Conservation (phyloP, 208 protist genomes). For the Trichomonas vaginalis region DNA sequence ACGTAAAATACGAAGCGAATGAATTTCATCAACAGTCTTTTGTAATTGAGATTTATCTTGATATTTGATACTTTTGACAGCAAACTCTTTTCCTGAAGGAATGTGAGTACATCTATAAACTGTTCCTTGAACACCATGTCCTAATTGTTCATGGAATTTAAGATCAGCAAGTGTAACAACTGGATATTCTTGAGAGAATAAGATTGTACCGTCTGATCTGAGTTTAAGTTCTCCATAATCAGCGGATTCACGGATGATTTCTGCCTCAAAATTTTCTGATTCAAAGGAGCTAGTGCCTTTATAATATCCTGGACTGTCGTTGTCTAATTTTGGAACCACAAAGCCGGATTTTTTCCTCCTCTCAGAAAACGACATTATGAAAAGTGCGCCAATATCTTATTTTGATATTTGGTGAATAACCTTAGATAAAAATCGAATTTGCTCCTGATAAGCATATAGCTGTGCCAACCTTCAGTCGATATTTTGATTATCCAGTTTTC, state of each 20-base stretch:
- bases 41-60: neutral
- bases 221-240: neutral
- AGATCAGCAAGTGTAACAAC: neutral
- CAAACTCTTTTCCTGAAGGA: neutral
- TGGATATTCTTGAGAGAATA: neutral
- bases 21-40: neutral
- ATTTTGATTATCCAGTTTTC: too few species aligned
- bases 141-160: neutral
- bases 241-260: neutral
- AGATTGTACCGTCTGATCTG: neutral
- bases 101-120: neutral
- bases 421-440: too few species aligned
- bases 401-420: too few species aligned
- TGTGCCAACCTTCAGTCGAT: too few species aligned
- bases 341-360: neutral
- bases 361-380: neutral
- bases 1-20: neutral
- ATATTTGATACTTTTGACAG: neutral
- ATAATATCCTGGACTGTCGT: neutral
- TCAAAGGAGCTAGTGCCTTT: neutral
- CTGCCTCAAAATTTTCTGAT: neutral
- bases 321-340: neutral
- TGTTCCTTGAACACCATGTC: neutral
- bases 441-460: too few species aligned
- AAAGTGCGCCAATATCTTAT: neutral